Conservation (phyloP, 2,329 filamentous ascomycete species). For the Emergomyces africanus region DNA sequence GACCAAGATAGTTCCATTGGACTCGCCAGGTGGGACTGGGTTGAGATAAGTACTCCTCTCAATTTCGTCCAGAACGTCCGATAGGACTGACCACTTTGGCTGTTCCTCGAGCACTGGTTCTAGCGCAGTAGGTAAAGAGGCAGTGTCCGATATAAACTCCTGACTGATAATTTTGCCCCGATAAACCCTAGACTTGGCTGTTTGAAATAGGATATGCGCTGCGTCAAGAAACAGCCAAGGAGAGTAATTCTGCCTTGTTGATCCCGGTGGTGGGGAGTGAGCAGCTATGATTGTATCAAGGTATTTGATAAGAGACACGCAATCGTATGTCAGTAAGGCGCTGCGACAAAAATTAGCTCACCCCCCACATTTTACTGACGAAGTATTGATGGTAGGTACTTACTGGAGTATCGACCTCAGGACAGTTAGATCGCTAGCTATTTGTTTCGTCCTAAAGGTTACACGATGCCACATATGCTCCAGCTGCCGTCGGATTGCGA, state of each 20-base stretch:
- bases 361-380: not conserved
- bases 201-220: constrained; percentile 86
- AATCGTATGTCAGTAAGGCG: constrained; percentile 69
- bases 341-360: constrained; percentile 18
- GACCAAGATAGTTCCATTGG: constrained; percentile 82
- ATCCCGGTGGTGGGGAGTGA: constrained; percentile 76
- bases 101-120: constrained; percentile 81
- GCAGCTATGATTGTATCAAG: constrained; percentile 88
- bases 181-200: constrained; percentile 79
- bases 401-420: constrained; percentile 70
- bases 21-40: constrained; percentile 61
- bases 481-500: constrained; percentile 74
- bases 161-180: constrained; percentile 53
- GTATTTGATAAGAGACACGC: constrained; percentile 83
- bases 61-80: constrained; percentile 88
- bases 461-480: constrained; percentile 97
- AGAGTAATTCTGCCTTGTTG: constrained; percentile 75
- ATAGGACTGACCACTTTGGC: constrained; percentile 81
- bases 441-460: constrained; percentile 88
- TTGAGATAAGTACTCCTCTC: constrained; percentile 83
- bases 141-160: constrained; percentile 32
- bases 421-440: constrained; percentile 77
- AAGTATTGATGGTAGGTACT: constrained; percentile 7
- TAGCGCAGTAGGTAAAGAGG: constrained; percentile 46
- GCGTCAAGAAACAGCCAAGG: constrained; percentile 96